Evolutionary conservation across 176 grass and related monocot species (phyloP), one percentile per base, ranked within the genome.

Genomic region (Oryza glaberrima): DNA sequence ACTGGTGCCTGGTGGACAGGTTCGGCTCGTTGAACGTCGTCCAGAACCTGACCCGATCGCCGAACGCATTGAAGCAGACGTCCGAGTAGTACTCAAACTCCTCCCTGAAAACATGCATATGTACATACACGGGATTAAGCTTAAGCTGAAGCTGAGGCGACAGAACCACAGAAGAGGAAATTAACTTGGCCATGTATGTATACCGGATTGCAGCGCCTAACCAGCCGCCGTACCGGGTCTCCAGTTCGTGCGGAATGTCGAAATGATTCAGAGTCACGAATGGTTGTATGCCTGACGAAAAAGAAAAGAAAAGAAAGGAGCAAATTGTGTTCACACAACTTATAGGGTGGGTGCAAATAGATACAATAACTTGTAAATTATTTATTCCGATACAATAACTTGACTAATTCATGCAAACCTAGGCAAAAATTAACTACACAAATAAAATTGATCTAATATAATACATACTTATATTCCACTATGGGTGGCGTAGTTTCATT

Each of bases 11-110:
- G 28, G 38, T 11, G 28, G 77, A 13, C 60, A 93, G 34, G 76
- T 95, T 95, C 69, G 91, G 91, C 88, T 96, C 94, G 49, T 96
- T 96, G 77, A 96, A 91, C 6, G 94, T 96, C 2, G 80, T 87
- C 94, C 94, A 96, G 48, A 76, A 83, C 76, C 66, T 87, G 7
- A 93, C 91, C 71, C 86, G 87, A 19, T 96, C 88, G 2, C 94
- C 94, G 73, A 96, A 96, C 82, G 72, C 83, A 45, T 26, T 22
- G 91, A 96, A 96, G 82, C 94, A 96, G 0, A 96, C 88, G 9
- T 96, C 91, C 6, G 90, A 77, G 22, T 77, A 95, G 79, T 87
- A 61, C 7, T 5, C 86, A 15, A 71, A 95, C 77, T 95, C 91
- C 49, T 95, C 82, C 88, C 91, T 93, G 75, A 6, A 64, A 30